Evolutionary conservation across 2,329 filamentous ascomycete genomes (phyloP).

Genomic region (Ophiostoma ips): DNA sequence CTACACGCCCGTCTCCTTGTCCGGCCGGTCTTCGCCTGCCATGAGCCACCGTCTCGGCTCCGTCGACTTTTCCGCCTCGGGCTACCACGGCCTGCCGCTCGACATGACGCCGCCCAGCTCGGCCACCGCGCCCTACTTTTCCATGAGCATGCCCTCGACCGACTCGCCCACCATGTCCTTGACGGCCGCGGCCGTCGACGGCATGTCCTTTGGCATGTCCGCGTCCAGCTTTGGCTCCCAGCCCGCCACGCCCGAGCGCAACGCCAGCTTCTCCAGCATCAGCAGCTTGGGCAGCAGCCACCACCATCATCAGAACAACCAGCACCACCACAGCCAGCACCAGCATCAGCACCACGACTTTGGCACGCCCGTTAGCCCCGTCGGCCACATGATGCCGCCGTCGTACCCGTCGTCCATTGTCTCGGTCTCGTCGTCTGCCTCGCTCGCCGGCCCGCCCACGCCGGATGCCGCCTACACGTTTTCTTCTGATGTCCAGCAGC

Average conservation of each 20-base stretch:
- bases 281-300: background rate
- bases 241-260: conserved; percentile 12
- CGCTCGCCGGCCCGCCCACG: conserved; percentile 8
- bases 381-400: conserved; percentile 66
- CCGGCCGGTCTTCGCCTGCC: conserved; percentile 30
- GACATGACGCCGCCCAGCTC: conserved; percentile 25
- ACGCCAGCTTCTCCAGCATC: conserved; percentile 12
- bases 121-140: conserved; percentile 12
- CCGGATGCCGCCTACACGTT: conserved; percentile 10
- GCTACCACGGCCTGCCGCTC: conserved; percentile 18
- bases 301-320: too few relatives aligned
- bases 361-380: conserved; percentile 39
- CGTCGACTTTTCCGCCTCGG: conserved; percentile 20
- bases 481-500: conserved; percentile 4
- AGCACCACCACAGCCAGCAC: too few relatives aligned
- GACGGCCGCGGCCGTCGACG: background rate
- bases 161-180: background rate
- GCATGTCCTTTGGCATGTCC: conserved; percentile 1
- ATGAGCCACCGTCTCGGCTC: conserved; percentile 17
- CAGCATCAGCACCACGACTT: conserved; percentile 2
- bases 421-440: conserved; percentile 27
- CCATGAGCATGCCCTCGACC: conserved; percentile 4
- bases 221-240: conserved; percentile 2
- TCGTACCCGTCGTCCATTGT: conserved; percentile 72
- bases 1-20: conserved; percentile 26